A percentile compares a stretch with the other conserved stretches of the same genome.
Evolutionary conservation across 108 stramenopile genomes (phyloP).

Genomic region (Pseudonitzschia multistriata): DNA sequence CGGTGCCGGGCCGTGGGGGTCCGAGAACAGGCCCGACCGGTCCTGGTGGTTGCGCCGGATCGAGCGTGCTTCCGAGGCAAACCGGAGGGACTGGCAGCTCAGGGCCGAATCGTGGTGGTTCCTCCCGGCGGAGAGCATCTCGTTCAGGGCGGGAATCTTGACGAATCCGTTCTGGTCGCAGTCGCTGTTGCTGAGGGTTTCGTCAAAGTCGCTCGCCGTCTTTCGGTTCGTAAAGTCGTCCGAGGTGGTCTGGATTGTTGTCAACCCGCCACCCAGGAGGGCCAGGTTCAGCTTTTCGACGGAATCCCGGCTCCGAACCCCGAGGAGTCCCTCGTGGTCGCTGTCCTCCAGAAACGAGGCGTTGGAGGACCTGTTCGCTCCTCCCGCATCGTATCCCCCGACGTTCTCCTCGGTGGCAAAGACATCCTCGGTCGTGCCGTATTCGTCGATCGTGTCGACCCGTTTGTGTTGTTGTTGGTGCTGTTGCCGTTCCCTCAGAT

Average conservation of each 20-base stretch:
- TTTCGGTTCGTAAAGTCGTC: conserved; percentile 39
- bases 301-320: conserved; percentile 6
- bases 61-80: neutral
- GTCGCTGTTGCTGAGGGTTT: conserved; percentile 47
- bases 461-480: conserved; percentile 5
- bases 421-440: conserved; percentile 19
- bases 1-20: conserved; percentile 20
- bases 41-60: neutral
- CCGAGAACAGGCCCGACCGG: conserved; percentile 19
- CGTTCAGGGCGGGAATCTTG: conserved; percentile 36
- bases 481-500: conserved; percentile 21
- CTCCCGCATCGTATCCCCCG: conserved; percentile 63
- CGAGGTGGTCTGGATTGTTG: conserved; percentile 53
- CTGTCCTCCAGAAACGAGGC: conserved; percentile 10
- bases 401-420: conserved; percentile 30
- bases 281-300: conserved; percentile 32
- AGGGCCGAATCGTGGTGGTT: conserved; percentile 19
- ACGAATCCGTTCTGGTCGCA: conserved; percentile 49
- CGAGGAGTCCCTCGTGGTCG: conserved; percentile 7
- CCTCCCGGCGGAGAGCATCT: conserved; percentile 40
- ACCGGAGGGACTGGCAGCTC: conserved; percentile 8
- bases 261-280: conserved; percentile 46
- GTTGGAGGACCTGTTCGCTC: conserved; percentile 2
- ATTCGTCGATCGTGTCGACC: conserved; percentile 20
- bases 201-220: conserved; percentile 54